phyloP scores from a whole-genome alignment of 2,329 filamentous ascomycete species.

The Fusarium sp. region DNA sequence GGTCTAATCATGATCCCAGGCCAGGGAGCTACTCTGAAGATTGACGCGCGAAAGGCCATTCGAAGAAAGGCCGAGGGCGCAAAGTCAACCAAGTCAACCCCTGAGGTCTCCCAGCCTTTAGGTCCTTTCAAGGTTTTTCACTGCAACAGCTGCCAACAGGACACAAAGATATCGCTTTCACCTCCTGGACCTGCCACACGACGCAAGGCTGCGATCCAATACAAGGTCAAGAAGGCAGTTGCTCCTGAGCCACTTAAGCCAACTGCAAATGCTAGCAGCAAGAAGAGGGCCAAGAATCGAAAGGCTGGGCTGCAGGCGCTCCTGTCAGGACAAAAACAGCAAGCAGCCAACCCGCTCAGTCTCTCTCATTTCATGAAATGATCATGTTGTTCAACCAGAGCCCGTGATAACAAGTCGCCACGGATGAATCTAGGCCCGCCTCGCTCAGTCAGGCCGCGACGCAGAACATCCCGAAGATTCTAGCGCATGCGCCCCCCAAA shows the following conservation, averaged over 20 bases:
- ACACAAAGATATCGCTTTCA: conserved; percentile 56
- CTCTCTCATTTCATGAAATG: conserved; percentile 66
- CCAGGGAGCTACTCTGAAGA: conserved; percentile 54
- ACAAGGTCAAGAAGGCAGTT: conserved; percentile 34
- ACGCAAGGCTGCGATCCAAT: conserved; percentile 29
- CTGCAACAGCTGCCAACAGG: conserved; percentile 59
- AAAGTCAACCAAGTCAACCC: conserved; percentile 8
- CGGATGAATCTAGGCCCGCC: conserved; percentile 25
- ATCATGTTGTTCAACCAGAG: conserved; percentile 3
- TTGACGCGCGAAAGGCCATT: conserved; percentile 46
- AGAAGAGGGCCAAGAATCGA: conserved; percentile 73
- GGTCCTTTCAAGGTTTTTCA: conserved; percentile 54
- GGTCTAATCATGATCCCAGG: conserved; percentile 70
- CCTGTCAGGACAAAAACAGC: conserved; percentile 64
- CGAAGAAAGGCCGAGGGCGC: conserved; percentile 11
- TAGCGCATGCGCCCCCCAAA: conserved; percentile 37
- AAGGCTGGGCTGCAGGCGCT: conserved; percentile 76
- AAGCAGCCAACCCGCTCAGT: conserved; percentile 58
- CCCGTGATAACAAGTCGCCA: background rate
- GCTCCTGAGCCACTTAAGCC: conserved; percentile 45
- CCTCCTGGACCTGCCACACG: conserved; percentile 49
- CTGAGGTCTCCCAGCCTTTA: conserved; percentile 26
- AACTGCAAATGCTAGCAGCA: conserved; percentile 68
- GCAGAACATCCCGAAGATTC: conserved; percentile 38
- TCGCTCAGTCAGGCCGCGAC: conserved; percentile 16